These are phyloP conservation scores for Tolypocladium amazonense DNA, from an alignment of 2,329 filamentous ascomycete species.

Conservation along the genomic window DNA sequence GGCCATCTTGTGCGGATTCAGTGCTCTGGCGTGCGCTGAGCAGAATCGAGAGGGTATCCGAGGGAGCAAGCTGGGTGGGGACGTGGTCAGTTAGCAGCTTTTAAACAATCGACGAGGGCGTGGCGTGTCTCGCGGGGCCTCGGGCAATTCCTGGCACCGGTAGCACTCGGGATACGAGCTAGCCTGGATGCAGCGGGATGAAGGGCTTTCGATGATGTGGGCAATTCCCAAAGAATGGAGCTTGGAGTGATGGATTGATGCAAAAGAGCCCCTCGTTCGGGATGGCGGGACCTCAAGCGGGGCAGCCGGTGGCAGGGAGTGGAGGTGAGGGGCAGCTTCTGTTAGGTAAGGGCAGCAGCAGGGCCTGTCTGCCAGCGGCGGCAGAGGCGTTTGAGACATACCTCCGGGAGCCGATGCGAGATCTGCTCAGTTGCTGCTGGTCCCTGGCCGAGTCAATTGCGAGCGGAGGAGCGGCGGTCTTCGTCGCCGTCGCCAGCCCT, in stretches of 20 bases:
- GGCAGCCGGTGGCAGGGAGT: background rate
- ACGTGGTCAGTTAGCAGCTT: background rate
- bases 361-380: background rate
- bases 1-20: conserved; percentile 31
- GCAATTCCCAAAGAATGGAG: background rate
- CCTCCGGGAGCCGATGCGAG: background rate
- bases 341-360: background rate
- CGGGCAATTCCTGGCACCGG: background rate
- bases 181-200: background rate
- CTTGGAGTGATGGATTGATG: background rate
- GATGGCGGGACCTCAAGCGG: background rate
- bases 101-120: background rate
- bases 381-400: background rate
- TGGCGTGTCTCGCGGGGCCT: background rate
- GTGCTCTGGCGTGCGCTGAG: conserved; percentile 24
- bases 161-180: background rate
- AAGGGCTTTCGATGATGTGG: background rate
- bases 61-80: conserved; percentile 8
- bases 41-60: conserved; percentile 19
- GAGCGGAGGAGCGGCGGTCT: background rate
- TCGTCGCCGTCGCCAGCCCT: background rate
- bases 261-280: background rate
- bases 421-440: background rate
- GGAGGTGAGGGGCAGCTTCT: background rate
- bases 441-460: background rate